Conservation (phyloP, 108 stramenopile genomes). For the Skeletonema grethae region DNA sequence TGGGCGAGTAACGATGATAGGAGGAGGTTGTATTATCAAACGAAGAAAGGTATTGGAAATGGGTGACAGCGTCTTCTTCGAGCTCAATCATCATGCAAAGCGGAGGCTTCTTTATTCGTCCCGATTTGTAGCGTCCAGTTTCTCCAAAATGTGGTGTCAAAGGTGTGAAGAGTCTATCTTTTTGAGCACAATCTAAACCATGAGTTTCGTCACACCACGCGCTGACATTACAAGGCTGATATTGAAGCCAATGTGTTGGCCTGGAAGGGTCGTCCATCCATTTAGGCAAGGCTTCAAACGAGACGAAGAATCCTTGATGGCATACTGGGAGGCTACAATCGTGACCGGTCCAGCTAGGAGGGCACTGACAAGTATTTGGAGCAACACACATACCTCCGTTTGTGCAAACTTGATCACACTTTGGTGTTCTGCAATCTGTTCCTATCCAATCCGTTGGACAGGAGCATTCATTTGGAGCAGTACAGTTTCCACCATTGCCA, state of each 20-base stretch:
- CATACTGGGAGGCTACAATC: conserved; percentile 87
- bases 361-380: conserved; percentile 82
- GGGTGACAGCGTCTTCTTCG: conserved; percentile 44
- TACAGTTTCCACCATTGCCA: conserved; percentile 91
- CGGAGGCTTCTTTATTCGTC: conserved; percentile 36
- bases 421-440: conserved; percentile 74
- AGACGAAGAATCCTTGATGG: conserved; percentile 74
- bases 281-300: conserved; percentile 33
- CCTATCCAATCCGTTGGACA: conserved; percentile 81
- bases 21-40: conserved; percentile 46
- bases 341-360: conserved; percentile 72
- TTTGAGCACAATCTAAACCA: conserved; percentile 79
- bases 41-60: conserved; percentile 63
- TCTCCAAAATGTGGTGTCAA: conserved; percentile 37
- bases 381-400: conserved; percentile 83
- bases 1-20: conserved; percentile 54
- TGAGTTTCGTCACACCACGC: conserved; percentile 81
- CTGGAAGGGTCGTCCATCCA: conserved; percentile 4
- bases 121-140: conserved; percentile 48
- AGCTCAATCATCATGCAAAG: conserved; percentile 75
- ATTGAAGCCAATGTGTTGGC: conserved; percentile 48
- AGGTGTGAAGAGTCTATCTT: conserved; percentile 8
- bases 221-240: conserved; percentile 64
- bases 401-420: conserved; percentile 67
- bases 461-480: conserved; percentile 68